Conservation (phyloP, 371 early-diverging fungal species). For the Haplosporangium sp. region DNA sequence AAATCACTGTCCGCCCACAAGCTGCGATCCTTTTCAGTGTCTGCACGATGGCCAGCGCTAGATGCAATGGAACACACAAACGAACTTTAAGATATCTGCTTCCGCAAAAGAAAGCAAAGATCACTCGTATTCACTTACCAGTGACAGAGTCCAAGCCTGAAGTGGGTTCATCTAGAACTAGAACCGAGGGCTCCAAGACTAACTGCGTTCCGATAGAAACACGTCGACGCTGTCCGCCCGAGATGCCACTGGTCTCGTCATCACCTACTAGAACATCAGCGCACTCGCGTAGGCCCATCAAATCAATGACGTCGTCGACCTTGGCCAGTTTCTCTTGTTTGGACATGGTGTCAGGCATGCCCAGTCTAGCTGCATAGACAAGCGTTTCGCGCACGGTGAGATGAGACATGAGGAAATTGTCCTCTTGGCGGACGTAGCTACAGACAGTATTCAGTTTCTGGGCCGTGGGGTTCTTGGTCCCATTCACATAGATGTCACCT, state of each 20-base stretch:
- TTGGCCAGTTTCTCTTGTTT: slow-evolving; percentile 5
- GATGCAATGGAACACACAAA: not conserved
- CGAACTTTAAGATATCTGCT: not conserved
- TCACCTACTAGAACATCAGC: slow-evolving; percentile 81
- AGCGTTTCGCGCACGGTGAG: slow-evolving; percentile 59
- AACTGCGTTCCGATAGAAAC: slow-evolving; percentile 89
- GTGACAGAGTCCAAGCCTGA: slow-evolving; percentile 65
- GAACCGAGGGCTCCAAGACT: slow-evolving; percentile 84
- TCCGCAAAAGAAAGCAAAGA: not conserved
- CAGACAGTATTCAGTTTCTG: slow-evolving; percentile 14
- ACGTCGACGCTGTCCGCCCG: slow-evolving; percentile 89
- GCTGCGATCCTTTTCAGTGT: slow-evolving; percentile 20
- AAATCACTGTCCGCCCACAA: slow-evolving; percentile 30
- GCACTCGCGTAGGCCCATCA: slow-evolving; percentile 41
- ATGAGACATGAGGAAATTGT: slow-evolving; percentile 50
- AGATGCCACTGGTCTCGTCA: slow-evolving; percentile 73
- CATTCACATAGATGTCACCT: slow-evolving; percentile 25
- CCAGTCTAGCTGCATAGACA: slow-evolving; percentile 45
- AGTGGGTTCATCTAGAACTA: slow-evolving; percentile 96
- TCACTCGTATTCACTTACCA: not conserved
- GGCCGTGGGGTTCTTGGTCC: slow-evolving; percentile 21
- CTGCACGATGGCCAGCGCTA: slow-evolving; percentile 16
- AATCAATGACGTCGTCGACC: slow-evolving; percentile 32
- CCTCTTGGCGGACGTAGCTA: slow-evolving; percentile 63
- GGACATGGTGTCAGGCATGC: slow-evolving; percentile 16